Base-by-base conservation (phyloP, 2,329 filamentous ascomycete genomes). In the Aschersonia sp. region DNA sequence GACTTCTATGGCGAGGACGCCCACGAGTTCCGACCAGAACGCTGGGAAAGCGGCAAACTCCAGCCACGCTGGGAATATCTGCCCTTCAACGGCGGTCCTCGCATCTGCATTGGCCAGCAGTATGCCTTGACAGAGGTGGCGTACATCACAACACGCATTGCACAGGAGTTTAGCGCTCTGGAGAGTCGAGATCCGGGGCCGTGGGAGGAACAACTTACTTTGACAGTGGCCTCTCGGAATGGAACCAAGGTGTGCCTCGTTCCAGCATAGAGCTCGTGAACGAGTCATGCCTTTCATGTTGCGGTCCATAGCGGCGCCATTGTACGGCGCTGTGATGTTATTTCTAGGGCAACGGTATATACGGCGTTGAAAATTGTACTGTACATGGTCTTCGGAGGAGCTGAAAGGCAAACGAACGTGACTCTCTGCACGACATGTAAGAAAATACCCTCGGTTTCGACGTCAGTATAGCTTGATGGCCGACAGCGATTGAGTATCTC, bases 21-120 rank as follows among this genome's bases (percentile, higher is more conserved):
- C 2, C 55, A 63, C 1, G 60, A 66, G 40, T 71, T 68, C 52
- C 59, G 58, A 6, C 69, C 69, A 0, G 67, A 70, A 48, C 52
- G 69, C 28, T 72, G 68, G 69, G 51, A 56, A 43, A 50, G 47
- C 6, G 53, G 60, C 7, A 57, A 61, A n/a, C 58, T 61, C 9
- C 57, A 59, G 28, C 61, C 62, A 6, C 56, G 63, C 4, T 72
- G 67, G 68, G 63, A 64, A 29, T 73, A 66, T 50, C 52, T 71
- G 5, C 57, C 58, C 4, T 59, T 59, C 47, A 58, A 57, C 31
- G 56, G 56, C 29, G 58, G 58, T 2, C 58, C 57, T 5, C 52
- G 58, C 30, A 59, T 58, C 47, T 59, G 58, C 50, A 54, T 59
- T 10, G 58, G 58, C 7, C 56, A 58, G 50, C 55, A 58, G 41